Conservation (phyloP, 257 asterid species). For the Scutellaria galericulata region DNA sequence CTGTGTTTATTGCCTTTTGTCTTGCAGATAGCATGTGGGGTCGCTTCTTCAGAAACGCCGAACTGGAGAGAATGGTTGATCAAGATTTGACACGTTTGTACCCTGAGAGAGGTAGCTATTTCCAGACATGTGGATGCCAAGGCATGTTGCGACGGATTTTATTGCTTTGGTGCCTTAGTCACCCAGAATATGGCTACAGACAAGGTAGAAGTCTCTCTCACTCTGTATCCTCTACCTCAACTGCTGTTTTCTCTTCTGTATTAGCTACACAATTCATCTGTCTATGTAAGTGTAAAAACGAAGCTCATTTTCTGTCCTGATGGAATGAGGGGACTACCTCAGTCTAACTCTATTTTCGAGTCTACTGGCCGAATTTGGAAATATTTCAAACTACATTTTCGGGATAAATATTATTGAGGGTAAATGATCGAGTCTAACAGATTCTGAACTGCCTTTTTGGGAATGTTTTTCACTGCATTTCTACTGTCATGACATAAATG, state of each 20-base stretch:
- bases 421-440: neutral
- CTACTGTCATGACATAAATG: slow-evolving; percentile 21
- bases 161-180: slow-evolving; percentile 90
- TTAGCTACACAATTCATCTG: neutral
- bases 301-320: neutral
- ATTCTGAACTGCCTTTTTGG: slow-evolving; percentile 3
- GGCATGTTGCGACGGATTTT: slow-evolving; percentile 84
- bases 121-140: slow-evolving; percentile 90
- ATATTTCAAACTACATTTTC: slow-evolving; percentile 17
- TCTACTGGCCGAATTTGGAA: slow-evolving; percentile 21
- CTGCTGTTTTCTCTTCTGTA: neutral
- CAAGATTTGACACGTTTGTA: slow-evolving; percentile 95
- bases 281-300: neutral
- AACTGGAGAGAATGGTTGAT: slow-evolving; percentile 93
- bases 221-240: slow-evolving; percentile 20
- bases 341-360: slow-evolving; percentile 8
- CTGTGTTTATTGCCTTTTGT: neutral
- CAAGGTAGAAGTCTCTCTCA: slow-evolving; percentile 59
- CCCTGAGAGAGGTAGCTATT: slow-evolving; percentile 95
- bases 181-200: slow-evolving; percentile 86
- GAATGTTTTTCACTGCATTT: slow-evolving; percentile 11
- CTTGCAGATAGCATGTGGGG: slow-evolving; percentile 97
- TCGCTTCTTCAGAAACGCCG: slow-evolving; percentile 92
- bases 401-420: neutral
- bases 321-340: slow-evolving; percentile 19